A percentile compares a stretch with the other conserved stretches of the same genome.
These are phyloP conservation scores for Hymenoscyphus infarciens DNA, from an alignment of 2,329 filamentous ascomycete genomes.

Conservation along the genomic window DNA sequence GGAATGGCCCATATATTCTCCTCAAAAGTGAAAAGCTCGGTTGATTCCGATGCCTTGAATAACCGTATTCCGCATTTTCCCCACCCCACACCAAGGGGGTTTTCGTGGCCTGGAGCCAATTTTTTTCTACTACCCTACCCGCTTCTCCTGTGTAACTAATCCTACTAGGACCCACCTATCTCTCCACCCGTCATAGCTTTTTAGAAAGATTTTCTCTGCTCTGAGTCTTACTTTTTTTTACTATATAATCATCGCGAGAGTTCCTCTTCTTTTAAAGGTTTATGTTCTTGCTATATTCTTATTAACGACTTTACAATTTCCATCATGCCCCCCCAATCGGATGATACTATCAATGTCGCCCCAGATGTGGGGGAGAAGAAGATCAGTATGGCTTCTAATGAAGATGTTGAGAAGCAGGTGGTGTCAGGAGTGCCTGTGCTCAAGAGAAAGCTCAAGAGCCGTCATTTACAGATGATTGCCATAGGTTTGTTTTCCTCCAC, in stretches of 20 bases:
- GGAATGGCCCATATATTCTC: background rate
- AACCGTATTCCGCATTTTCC: background rate
- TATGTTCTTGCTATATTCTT: background rate
- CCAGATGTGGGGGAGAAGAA: constrained; percentile 14
- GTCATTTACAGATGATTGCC: constrained; percentile 67
- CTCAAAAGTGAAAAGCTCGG: background rate
- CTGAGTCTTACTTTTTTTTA: background rate
- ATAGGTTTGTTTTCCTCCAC: constrained; percentile 38
- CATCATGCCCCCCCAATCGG: constrained; percentile 18
- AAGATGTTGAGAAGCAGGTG: constrained; percentile 29
- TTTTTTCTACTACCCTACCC: background rate
- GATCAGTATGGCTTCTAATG: constrained; percentile 17
- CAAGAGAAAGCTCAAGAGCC: constrained; percentile 45
- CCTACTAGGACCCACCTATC: background rate
- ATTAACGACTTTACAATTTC: background rate
- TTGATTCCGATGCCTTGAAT: constrained; percentile 3
- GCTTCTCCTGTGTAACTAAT: constrained; percentile 1
- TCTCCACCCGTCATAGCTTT: background rate
- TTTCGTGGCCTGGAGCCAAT: background rate
- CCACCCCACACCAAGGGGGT: background rate
- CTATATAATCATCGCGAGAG: background rate
- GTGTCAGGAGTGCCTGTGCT: constrained; percentile 15
- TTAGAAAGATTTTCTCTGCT: background rate
- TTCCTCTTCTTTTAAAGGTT: background rate
- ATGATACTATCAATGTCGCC: constrained; percentile 12